Conservation (phyloP, 2,329 filamentous ascomycete species). For the Verticillium nubilum region DNA sequence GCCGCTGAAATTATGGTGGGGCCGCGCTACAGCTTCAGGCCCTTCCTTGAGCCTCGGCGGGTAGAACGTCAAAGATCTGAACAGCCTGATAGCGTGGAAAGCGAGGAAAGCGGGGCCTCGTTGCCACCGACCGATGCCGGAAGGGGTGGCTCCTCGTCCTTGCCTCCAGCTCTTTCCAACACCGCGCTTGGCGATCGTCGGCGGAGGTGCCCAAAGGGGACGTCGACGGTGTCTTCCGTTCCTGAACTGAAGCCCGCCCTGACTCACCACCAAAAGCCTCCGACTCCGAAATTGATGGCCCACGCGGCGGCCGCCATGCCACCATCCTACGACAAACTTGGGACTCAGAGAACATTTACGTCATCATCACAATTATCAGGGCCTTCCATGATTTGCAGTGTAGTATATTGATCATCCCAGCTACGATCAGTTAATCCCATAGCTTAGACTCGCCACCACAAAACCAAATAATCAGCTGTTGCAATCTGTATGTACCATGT, state of each 20-base stretch:
- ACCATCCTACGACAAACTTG: neutral
- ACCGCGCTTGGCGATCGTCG: neutral
- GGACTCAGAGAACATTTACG: neutral
- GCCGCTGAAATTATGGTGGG: neutral
- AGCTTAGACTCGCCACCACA: neutral
- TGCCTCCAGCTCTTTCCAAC: neutral
- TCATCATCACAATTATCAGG: neutral
- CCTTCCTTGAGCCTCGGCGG: too few relatives aligned
- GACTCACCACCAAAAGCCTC: neutral
- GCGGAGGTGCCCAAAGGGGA: conserved; percentile 12
- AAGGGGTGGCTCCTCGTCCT: neutral
- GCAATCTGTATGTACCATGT: neutral
- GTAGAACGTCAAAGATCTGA: too few relatives aligned
- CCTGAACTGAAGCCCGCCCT: neutral
- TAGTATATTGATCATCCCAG: conserved; percentile 7
- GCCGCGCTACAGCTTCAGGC: neutral
- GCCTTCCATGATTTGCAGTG: neutral
- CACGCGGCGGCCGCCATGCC: neutral
- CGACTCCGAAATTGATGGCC: neutral
- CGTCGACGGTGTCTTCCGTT: neutral
- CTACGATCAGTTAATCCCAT: conserved; percentile 4
- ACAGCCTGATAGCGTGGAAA: too few relatives aligned
- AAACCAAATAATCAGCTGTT: neutral
- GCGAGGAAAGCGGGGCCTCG: neutral
- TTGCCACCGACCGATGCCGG: conserved; percentile 1